Evolutionary conservation across 345 rosid species (phyloP), one percentile per base, ranked within the genome.

Genomic region (Odontarrhena argentea): DNA sequence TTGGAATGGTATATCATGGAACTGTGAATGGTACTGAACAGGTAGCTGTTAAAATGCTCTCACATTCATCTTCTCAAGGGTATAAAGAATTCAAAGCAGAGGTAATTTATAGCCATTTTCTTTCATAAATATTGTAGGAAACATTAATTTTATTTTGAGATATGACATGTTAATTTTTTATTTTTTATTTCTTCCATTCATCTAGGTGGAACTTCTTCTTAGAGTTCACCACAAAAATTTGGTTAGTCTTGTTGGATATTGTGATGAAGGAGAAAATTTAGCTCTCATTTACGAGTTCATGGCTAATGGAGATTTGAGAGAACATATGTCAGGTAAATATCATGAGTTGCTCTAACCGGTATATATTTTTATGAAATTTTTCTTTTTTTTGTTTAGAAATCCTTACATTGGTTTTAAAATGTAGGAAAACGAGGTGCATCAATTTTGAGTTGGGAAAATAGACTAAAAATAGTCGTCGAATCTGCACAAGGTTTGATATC

Each of bases 11-110:
- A 37, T 78, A 74, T 69, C 78, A 66, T 47, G 85, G 87, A 68
- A 69, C 6, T 41, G 63, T 76, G 7, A 61, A 74, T 67, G 67
- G 37, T 60, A 76, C 35, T 25, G 52, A 62, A 61, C 66, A 71
- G 69, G 83, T 80, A 2, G 87, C 83, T 5, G 78, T 83, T 10
- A 81, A 81, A 75, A 69, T 80, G 78, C 61, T 83, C 8, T 74
- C 79, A 41, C 71, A 73, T 24, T 57, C 83, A 49, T 81, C 84
- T 41, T 55, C 70, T 43, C 83, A 80, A 74, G 85, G 87, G 26
- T 78, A 78, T 45, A 80, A 69, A 51, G 73, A 83, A 56, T 80
- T 83, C 59, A 62, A 78, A 30, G 75, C 83, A 3, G 85, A 83
- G 83, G 84, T 83, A 67, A 24, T 0, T 12, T 55, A 28, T 30